Conservation (phyloP, 345 rosid species). For the Abelmoschus esculentus region DNA sequence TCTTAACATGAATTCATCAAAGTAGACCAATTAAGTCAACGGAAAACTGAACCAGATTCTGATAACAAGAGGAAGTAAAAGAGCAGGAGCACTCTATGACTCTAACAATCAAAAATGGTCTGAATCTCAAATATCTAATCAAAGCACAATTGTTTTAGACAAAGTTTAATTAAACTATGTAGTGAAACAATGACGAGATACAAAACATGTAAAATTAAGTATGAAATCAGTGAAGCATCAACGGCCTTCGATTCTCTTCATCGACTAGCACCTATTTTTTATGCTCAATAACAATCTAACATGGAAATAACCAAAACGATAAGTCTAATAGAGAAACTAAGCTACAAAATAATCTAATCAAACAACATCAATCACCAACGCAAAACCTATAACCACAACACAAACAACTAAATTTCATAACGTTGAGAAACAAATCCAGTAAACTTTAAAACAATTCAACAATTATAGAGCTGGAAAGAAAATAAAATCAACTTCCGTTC, state of each 20-base stretch:
- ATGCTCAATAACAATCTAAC: not conserved
- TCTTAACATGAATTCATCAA: not conserved
- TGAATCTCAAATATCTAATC: not conserved
- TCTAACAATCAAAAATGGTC: not conserved
- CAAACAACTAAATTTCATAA: conserved; percentile 2
- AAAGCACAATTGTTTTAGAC: not conserved
- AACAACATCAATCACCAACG: not conserved
- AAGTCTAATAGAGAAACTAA: not conserved
- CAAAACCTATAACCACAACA: not conserved
- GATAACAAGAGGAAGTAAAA: not conserved
- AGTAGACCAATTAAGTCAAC: not conserved
- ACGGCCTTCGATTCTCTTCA: not conserved
- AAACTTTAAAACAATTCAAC: not conserved
- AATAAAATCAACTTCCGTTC: not conserved
- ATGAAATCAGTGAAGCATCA: not conserved
- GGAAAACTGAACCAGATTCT: not conserved
- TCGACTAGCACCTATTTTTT: not conserved
- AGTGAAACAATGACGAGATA: not conserved
- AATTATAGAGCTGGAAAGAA: not conserved
- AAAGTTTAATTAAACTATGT: not conserved
- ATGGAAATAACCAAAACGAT: not conserved
- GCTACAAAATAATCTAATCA: not conserved
- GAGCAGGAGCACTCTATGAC: not conserved
- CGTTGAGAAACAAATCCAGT: not conserved
- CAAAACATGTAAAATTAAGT: conserved; percentile 1